Conservation (phyloP, 164 flowering plant genomes). For the Santalum album region DNA sequence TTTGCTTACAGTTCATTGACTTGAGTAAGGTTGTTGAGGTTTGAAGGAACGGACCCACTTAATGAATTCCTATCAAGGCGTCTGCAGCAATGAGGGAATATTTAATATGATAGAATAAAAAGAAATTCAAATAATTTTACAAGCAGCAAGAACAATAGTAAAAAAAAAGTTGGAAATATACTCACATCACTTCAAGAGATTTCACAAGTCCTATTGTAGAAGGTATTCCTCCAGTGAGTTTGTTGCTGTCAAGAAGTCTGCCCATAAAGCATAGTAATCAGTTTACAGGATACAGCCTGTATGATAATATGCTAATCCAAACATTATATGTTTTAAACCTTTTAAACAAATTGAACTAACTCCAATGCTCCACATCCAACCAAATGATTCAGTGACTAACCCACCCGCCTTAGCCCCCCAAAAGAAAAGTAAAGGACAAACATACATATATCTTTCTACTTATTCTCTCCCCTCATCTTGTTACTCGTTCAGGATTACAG, state of each 20-base stretch:
- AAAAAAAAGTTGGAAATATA: background rate
- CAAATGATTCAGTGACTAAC: too few relatives aligned
- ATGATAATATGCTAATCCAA: too few relatives aligned
- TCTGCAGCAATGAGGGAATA: slow-evolving; percentile 23
- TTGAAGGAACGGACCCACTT: slow-evolving; percentile 37
- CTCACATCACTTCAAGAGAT: slow-evolving; percentile 25
- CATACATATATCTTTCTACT: too few relatives aligned
- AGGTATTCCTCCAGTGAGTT: slow-evolving; percentile 23
- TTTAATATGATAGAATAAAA: background rate
- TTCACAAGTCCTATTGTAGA: slow-evolving; percentile 16
- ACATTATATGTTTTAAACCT: too few relatives aligned
- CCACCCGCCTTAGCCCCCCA: too few relatives aligned
- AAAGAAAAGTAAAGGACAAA: too few relatives aligned
- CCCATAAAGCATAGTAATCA: background rate
- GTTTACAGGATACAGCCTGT: too few relatives aligned
- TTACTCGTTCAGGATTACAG: too few relatives aligned
- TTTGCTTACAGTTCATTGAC: slow-evolving; percentile 40
- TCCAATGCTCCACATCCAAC: too few relatives aligned
- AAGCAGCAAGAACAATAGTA: background rate
- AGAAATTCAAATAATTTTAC: background rate
- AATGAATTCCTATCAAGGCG: slow-evolving; percentile 59
- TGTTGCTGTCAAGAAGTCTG: slow-evolving; percentile 38
- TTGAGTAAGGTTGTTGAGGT: slow-evolving; percentile 41
- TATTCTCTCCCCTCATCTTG: too few relatives aligned
- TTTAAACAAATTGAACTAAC: too few relatives aligned